Base-by-base conservation (phyloP, 2,329 filamentous ascomycete genomes). In the Pseudogymnoascus sp. region DNA sequence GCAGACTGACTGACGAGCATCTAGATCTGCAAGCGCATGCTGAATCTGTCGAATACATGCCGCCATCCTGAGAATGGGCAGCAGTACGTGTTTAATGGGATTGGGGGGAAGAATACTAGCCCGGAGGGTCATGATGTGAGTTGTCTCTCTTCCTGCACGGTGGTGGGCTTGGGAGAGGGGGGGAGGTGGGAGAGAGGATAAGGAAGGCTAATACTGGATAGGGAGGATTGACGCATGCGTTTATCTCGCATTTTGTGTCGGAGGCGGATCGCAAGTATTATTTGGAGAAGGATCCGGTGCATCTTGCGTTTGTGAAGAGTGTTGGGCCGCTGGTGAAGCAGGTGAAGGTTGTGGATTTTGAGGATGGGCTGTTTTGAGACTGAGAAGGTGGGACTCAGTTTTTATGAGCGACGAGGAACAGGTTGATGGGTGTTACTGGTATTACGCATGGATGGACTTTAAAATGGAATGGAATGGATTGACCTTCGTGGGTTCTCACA, bases 191-290 rank as follows among this genome's bases (percentile, higher is more conserved):
- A 16, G 11, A 5, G 11, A 5, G 53, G 28, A 59, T 21, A 21
- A 21, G 56, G 12, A 18, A 18, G 59, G 12, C 40, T 61, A 47
- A 63, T 42, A 1, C 28, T 18, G 47, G 40, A 35, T 23, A 84
- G 86, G 78, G 80, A 59, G 87, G 82, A 0, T 82, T 87, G 60
- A 86, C 86, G 0, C 88, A 92, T 70, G 85, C 79, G 0, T 91
- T 91, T 66, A 80, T 92, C 1, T 79, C 82, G 21, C 83, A 89
- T 68, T 91, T 92, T 64, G 79, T 81, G 8, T 86, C 73, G 21
- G 77, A 77, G 16, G 80, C 83, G 66, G 88, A 92, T 70, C 77
- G 87, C 56, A 80, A 85, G 65, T 91, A 90, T 69, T 92, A 91
- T 70, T 74, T 88, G 5, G 73, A 82, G 61, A 75, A 84, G 31